Evolutionary conservation across 2,329 filamentous ascomycete genomes (phyloP).

Genomic region (Colletotrichum sp.): DNA sequence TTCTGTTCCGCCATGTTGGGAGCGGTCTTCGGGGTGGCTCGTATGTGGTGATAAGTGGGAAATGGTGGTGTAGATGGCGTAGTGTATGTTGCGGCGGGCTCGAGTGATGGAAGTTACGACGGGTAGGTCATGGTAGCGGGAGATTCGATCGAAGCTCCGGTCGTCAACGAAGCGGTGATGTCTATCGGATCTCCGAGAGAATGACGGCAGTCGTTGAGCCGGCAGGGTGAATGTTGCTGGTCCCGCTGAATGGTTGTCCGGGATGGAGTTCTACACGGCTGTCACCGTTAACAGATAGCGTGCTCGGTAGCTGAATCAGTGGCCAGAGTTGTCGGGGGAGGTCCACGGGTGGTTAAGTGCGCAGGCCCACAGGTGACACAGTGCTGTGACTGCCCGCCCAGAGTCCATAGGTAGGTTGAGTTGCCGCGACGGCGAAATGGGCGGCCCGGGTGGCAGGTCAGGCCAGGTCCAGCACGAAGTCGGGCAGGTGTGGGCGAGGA

Average conservation of each 20-base stretch:
- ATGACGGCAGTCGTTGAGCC: neutral
- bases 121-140: neutral
- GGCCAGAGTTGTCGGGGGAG: neutral
- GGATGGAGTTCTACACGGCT: neutral
- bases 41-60: neutral
- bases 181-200: neutral
- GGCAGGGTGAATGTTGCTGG: neutral
- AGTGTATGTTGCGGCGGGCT: neutral
- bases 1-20: slow-evolving; percentile 41
- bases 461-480: neutral
- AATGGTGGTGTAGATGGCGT: neutral
- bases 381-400: neutral
- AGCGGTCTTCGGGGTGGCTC: neutral
- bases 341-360: neutral
- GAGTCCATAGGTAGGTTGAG: neutral
- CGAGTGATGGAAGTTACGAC: neutral
- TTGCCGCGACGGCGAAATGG: slow-evolving; percentile 1
- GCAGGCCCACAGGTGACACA: neutral
- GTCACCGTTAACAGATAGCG: neutral
- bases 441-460: slow-evolving; percentile 1
- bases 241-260: neutral
- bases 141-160: neutral
- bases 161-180: neutral
- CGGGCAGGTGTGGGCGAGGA: neutral
- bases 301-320: neutral